phyloP scores from a whole-genome alignment of 768 basidiomycete species.

The Mycena leptocephala region DNA sequence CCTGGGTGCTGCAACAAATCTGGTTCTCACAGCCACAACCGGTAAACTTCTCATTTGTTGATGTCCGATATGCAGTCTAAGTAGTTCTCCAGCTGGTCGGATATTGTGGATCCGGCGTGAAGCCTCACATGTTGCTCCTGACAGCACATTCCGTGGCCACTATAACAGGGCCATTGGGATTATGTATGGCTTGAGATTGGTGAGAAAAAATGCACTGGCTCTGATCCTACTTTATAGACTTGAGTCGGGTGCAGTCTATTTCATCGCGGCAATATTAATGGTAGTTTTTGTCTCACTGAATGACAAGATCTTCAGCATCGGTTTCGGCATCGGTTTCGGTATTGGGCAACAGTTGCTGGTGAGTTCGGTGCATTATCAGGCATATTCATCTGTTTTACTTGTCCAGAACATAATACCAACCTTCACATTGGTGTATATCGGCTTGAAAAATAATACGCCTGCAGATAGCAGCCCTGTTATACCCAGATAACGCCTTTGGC shows the following conservation, averaged over 20 bases:
- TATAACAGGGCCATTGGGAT: not conserved
- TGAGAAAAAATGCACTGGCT: not conserved
- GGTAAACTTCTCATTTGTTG: not conserved
- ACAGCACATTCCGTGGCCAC: not conserved
- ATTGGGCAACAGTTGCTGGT: not conserved
- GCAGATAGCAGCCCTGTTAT: not conserved
- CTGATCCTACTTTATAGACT: not conserved
- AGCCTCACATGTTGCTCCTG: not conserved
- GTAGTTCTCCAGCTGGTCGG: not conserved
- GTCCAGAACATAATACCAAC: constrained; percentile 5
- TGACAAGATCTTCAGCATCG: not conserved
- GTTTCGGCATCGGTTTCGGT: not conserved
- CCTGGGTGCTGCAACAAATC: not conserved
- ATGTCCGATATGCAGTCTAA: too few relatives aligned
- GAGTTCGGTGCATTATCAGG: not conserved
- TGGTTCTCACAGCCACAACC: not conserved
- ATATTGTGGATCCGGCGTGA: not conserved
- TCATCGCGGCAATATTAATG: not conserved
- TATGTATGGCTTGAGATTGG: not conserved
- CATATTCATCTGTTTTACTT: not conserved
- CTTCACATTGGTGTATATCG: not conserved
- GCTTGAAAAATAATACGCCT: not conserved
- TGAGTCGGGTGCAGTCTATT: not conserved
- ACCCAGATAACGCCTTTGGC: not conserved
- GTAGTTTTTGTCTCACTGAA: not conserved